These are phyloP conservation scores for Suillus discolor DNA, from an alignment of 768 basidiomycete genomes.

Conservation along the genomic window DNA sequence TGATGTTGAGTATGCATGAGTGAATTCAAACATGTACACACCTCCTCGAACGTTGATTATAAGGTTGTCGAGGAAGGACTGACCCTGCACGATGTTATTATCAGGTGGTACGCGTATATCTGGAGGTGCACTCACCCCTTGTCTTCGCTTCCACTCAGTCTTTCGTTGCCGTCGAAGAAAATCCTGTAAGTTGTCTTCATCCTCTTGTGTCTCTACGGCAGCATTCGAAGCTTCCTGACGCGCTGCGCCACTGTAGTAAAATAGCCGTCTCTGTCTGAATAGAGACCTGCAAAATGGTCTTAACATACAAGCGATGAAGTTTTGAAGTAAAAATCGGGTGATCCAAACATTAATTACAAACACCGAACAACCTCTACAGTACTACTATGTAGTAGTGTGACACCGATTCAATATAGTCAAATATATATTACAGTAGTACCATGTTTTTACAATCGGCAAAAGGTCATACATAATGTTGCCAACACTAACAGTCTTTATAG, in stretches of 20 bases:
- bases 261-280: slow-evolving; percentile 1
- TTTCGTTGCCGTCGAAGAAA: slow-evolving; percentile 46
- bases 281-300: slow-evolving; percentile 10
- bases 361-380: neutral
- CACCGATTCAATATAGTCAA: neutral
- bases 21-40: slow-evolving; percentile 31
- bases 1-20: slow-evolving; percentile 10
- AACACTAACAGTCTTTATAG: neutral
- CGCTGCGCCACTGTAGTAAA: neutral
- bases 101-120: slow-evolving; percentile 1
- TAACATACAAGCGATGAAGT: slow-evolving; percentile 17
- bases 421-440: neutral
- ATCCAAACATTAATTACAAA: neutral
- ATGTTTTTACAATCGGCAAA: neutral
- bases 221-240: neutral
- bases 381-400: neutral
- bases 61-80: slow-evolving; percentile 80
- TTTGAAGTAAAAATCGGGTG: neutral
- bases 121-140: slow-evolving; percentile 50
- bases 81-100: slow-evolving; percentile 49
- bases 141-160: slow-evolving; percentile 77
- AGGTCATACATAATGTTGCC: neutral
- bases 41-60: slow-evolving; percentile 80
- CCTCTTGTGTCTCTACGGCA: neutral
- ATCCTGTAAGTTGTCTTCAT: neutral